Evolutionary conservation across 2,329 filamentous ascomycete genomes (phyloP).

Genomic region (Colletotrichum shisoi): DNA sequence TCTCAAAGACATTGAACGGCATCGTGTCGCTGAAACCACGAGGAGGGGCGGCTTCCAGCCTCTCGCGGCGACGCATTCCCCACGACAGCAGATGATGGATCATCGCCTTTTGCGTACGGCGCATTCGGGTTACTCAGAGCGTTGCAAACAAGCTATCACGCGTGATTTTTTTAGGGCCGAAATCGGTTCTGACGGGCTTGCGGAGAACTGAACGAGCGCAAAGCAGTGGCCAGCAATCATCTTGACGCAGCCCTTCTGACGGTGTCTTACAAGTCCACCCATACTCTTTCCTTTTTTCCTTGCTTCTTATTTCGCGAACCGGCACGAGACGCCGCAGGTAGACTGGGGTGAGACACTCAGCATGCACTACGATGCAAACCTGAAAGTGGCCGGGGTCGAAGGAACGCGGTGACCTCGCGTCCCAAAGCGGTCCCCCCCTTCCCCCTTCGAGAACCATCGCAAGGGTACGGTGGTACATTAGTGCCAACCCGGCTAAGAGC

Average conservation of each 20-base stretch:
- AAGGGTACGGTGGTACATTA: too few species aligned
- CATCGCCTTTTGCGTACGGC: neutral
- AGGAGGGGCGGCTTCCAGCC: constrained; percentile 15
- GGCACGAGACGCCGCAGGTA: neutral
- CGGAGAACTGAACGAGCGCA: neutral
- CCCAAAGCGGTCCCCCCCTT: neutral
- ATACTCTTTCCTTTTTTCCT: neutral
- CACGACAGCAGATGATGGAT: neutral
- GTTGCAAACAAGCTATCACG: neutral
- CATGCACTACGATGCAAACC: constrained; percentile 6
- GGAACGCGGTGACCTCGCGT: neutral
- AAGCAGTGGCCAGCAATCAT: neutral
- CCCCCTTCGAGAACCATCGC: neutral
- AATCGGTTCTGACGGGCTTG: neutral
- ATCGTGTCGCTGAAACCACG: constrained; percentile 27
- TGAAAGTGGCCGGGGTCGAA: constrained; percentile 12
- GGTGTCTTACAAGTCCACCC: too few species aligned
- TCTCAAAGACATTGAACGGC: neutral
- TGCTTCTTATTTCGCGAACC: too few species aligned
- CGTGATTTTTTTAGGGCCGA: neutral
- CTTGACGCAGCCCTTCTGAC: too few species aligned
- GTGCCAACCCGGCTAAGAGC: too few species aligned
- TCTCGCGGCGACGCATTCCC: constrained; percentile 4
- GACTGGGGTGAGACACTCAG: neutral
- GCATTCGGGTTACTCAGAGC: neutral